These are phyloP conservation scores for Dryadomyces quercus-mongolicae DNA, from an alignment of 2,329 filamentous ascomycete species.

Conservation along the genomic window DNA sequence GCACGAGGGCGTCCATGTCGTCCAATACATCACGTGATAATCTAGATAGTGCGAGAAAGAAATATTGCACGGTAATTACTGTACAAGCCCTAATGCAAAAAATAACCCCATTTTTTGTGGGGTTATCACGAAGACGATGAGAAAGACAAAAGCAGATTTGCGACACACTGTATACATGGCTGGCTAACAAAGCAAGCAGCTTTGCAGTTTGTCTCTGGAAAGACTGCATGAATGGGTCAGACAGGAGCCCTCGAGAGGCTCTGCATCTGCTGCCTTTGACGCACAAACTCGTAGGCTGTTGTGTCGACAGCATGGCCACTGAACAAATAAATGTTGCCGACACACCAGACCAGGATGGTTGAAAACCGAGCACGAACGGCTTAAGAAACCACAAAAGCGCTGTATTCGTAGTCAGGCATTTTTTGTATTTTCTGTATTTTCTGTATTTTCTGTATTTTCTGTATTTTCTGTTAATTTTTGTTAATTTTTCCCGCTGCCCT, in stretches of 20 bases:
- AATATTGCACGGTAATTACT: background rate
- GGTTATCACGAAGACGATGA: background rate
- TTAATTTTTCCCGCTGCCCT: background rate
- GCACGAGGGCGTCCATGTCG: background rate
- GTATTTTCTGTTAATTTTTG: background rate
- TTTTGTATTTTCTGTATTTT: background rate
- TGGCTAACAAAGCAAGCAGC: background rate
- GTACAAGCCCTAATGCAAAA: background rate
- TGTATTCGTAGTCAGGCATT: background rate
- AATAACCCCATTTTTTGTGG: background rate
- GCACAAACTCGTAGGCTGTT: too few species aligned
- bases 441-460: background rate
- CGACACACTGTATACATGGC: conserved; percentile 1
- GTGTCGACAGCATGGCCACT: too few species aligned
- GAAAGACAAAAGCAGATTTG: background rate
- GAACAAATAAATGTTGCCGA: too few species aligned
- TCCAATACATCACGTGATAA: background rate
- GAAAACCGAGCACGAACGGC: too few species aligned
- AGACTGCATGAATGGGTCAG: too few species aligned
- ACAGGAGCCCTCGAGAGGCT: too few species aligned
- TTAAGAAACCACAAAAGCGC: too few species aligned
- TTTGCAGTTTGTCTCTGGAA: too few species aligned
- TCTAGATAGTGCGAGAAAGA: background rate
- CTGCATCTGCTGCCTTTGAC: too few species aligned
- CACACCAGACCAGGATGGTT: too few species aligned